Percentiles rank a stretch among this genome's conserved stretches.
Evolutionary conservation across 2,329 filamentous ascomycete genomes (phyloP).

Genomic region (Penicillium sp.): DNA sequence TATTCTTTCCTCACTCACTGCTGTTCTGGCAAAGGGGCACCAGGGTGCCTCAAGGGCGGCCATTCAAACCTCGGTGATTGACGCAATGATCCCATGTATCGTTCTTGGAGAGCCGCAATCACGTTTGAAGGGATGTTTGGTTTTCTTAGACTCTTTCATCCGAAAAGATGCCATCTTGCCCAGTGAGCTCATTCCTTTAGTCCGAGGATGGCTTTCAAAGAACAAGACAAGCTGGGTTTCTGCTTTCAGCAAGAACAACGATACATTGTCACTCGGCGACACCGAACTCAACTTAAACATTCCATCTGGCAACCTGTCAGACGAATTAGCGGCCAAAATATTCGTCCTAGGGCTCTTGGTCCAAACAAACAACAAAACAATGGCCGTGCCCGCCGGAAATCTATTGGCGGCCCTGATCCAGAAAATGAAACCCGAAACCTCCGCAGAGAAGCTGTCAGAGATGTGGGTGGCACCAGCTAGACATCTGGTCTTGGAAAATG

Average conservation of each 20-base stretch:
- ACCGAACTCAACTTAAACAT: slow-evolving; percentile 16
- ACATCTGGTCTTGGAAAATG: slow-evolving; percentile 38
- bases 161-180: slow-evolving; percentile 39
- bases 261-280: slow-evolving; percentile 30
- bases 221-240: slow-evolving; percentile 35
- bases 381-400: slow-evolving; percentile 32
- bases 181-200: slow-evolving; percentile 32
- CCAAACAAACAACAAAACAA: slow-evolving; percentile 33
- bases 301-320: slow-evolving; percentile 7
- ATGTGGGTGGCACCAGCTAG: slow-evolving; percentile 42
- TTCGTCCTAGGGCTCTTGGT: slow-evolving; percentile 35
- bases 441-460: slow-evolving; percentile 17
- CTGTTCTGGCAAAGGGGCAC: slow-evolving; percentile 33
- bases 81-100: slow-evolving; percentile 38
- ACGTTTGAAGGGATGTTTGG: slow-evolving; percentile 39
- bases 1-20: slow-evolving; percentile 44
- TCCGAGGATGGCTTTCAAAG: slow-evolving; percentile 36
- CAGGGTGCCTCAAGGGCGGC: slow-evolving; percentile 18
- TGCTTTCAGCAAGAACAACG: slow-evolving; percentile 35
- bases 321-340: slow-evolving; percentile 31
- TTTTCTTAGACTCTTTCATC: slow-evolving; percentile 39
- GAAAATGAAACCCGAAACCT: slow-evolving; percentile 26
- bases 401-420: slow-evolving; percentile 32
- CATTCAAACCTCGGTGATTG: slow-evolving; percentile 28
- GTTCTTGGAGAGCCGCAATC: slow-evolving; percentile 43